These are phyloP conservation scores for Logfia minima DNA, from an alignment of 129 eudicot species.

Conservation along the genomic window DNA sequence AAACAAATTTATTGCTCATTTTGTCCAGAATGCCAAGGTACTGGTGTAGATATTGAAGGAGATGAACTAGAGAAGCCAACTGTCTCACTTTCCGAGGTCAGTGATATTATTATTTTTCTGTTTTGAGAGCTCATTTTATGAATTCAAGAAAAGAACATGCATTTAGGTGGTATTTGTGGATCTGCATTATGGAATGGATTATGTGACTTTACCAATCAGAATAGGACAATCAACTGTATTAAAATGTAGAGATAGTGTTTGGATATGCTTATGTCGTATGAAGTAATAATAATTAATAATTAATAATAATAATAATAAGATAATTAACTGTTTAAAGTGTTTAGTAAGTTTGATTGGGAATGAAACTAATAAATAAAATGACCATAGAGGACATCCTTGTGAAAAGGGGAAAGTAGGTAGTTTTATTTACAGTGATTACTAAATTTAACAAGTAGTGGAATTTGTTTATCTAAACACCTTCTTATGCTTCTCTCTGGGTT, in stretches of 20 bases:
- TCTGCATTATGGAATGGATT: background rate
- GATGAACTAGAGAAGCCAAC: constrained; percentile 81
- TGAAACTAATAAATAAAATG: too few species aligned
- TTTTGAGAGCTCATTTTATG: background rate
- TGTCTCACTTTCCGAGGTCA: constrained; percentile 77
- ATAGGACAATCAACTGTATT: too few species aligned
- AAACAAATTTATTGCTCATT: constrained; percentile 53
- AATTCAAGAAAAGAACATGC: background rate
- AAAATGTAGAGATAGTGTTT: background rate
- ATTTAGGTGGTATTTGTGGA: background rate
- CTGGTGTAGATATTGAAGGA: constrained; percentile 57
- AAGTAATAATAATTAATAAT: too few species aligned
- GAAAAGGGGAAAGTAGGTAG: background rate
- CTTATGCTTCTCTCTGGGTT: too few species aligned
- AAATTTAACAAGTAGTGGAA: background rate
- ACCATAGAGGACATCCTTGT: background rate
- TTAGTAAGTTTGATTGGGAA: background rate
- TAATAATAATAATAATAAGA: background rate
- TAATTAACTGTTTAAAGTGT: background rate
- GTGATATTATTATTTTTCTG: background rate
- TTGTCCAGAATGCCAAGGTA: constrained; percentile 97
- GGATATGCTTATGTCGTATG: background rate
- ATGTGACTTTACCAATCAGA: too few species aligned
- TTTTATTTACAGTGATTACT: background rate
- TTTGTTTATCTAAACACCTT: background rate